Evolutionary conservation across 768 basidiomycete species (phyloP).

Genomic region (Rhodotorula paludigena): DNA sequence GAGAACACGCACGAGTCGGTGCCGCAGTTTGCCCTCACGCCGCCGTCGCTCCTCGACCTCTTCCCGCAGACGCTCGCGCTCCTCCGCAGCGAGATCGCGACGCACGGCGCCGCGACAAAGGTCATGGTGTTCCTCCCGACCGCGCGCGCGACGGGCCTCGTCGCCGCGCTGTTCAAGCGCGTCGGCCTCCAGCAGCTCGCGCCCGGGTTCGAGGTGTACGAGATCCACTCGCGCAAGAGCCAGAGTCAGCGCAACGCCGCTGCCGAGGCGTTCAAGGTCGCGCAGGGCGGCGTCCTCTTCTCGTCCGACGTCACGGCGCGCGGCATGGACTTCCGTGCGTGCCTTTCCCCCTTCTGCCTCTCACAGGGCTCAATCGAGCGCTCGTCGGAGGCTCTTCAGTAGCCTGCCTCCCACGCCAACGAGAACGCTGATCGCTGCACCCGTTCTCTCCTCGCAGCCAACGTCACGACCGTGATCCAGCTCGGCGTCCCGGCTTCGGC

Average conservation of each 20-base stretch:
- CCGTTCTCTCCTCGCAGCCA: constrained; percentile 51
- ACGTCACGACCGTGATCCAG: constrained; percentile 60
- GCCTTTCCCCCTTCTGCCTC: not conserved
- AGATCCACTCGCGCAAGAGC: constrained; percentile 57
- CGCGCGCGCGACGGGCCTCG: constrained; percentile 57
- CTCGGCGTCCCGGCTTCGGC: constrained; percentile 47
- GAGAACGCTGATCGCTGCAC: too few species aligned
- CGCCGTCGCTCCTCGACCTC: constrained; percentile 46
- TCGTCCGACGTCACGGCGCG: constrained; percentile 56
- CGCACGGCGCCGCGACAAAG: constrained; percentile 45
- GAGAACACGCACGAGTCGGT: constrained; percentile 62
- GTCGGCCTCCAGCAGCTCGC: constrained; percentile 10
- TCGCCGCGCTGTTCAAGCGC: constrained; percentile 46
- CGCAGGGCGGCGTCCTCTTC: constrained; percentile 52
- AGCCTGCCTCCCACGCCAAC: too few species aligned
- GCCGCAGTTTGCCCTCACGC: constrained; percentile 48
- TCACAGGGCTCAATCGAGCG: not conserved
- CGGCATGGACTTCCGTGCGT: constrained; percentile 36
- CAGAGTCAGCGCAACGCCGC: constrained; percentile 54
- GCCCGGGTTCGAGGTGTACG: constrained; percentile 27
- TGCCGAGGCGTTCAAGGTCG: constrained; percentile 53
- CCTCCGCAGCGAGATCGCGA: constrained; percentile 47
- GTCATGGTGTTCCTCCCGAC: constrained; percentile 63
- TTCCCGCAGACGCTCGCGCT: constrained; percentile 53
- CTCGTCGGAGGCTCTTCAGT: too few species aligned